Base-by-base conservation (phyloP, 2,329 filamentous ascomycete species). In the Leptodontidium sp. region DNA sequence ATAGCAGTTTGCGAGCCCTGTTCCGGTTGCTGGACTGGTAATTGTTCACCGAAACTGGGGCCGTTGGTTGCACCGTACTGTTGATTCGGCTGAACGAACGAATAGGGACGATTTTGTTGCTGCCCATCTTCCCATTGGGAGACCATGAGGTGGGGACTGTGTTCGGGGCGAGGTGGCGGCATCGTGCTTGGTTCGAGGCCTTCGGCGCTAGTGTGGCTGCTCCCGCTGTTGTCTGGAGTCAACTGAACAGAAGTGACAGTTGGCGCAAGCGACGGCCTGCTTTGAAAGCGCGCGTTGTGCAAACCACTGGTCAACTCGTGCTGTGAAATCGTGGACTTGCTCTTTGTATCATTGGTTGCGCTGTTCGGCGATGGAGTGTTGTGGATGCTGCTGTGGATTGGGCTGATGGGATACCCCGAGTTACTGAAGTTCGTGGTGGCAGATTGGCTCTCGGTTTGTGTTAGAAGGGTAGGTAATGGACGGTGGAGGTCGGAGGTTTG, bases 141-240 rank as follows among this genome's bases (percentile, higher is more conserved):
- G 5, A 74, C 66, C 14, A 71, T 75, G 12, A 74, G 69, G 53
- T 72, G 72, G 4, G 74, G 74, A 57, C 73, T 76, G 14, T 71
- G 61, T 21, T 73, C 68, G 21, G 64, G 61, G 26, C 68, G 67
- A 43, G 14, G 21, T n/a, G 69, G 21, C n/a, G 70, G 47, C 70
- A 76, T 76, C 12, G 53, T 73, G 66, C 69, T 70, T 32, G 74
- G 75, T 40, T 72, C 69, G 17, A 77, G 35, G 17, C 72, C 75
- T 62, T 78, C 76, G 12, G 69, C 74, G 64, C 77, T 78, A 49
- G 75, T 76, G 64, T 75, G 74, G 67, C 77, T 79, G 53, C 75
- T 77, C 24, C 77, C 74, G 59, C 77, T 79, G 40, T 75, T 72
- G 43, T 79, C 76, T 26, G 77, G 77, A 43, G 77, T 78, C 69